Percentiles rank a stretch among this genome's conserved stretches.
Conservation (phyloP, 495 filamentous ascomycete species). For the Neurospora terricola region DNA sequence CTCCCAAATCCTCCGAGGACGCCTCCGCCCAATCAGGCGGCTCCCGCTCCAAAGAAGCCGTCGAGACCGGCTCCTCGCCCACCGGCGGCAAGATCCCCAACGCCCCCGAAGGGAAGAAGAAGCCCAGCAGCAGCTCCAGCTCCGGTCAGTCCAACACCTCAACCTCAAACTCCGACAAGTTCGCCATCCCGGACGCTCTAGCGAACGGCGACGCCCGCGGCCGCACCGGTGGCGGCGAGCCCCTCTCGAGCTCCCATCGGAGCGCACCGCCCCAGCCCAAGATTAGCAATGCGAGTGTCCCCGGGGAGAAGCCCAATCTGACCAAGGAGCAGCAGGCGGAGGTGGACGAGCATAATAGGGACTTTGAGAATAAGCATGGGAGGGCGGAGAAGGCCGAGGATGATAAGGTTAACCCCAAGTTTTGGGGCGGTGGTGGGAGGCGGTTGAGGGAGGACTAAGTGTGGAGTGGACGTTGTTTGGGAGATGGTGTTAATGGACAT, state of each 20-base stretch:
- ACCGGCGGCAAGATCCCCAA: constrained; percentile 10
- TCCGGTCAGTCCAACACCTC: not conserved
- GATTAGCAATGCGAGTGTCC: constrained; percentile 31
- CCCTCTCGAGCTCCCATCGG: constrained; percentile 27
- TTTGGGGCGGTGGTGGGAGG: constrained; percentile 26
- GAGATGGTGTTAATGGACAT: no score
- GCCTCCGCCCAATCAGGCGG: constrained; percentile 35
- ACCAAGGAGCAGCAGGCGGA: constrained; percentile 38
- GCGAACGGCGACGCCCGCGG: constrained; percentile 24
- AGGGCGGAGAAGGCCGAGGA: constrained; percentile 23
- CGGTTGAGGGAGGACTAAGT: not conserved
- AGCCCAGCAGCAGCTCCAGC: not conserved
- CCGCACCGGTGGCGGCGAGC: constrained; percentile 29
- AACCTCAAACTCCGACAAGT: not conserved
- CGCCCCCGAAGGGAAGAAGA: not conserved
- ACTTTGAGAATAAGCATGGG: constrained; percentile 41
- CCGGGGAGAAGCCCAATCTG: constrained; percentile 24
- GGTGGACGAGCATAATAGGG: constrained; percentile 40
- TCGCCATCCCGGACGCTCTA: constrained; percentile 10
- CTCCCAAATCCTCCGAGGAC: constrained; percentile 27
- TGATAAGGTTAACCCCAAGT: constrained; percentile 41
- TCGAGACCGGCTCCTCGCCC: constrained; percentile 6
- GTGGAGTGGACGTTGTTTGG: no score
- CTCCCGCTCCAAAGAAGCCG: constrained; percentile 35
- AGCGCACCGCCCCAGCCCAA: constrained; percentile 33